These are phyloP conservation scores for Cicer chorassanicum DNA, from an alignment of 306 rosid species.

Conservation along the genomic window DNA sequence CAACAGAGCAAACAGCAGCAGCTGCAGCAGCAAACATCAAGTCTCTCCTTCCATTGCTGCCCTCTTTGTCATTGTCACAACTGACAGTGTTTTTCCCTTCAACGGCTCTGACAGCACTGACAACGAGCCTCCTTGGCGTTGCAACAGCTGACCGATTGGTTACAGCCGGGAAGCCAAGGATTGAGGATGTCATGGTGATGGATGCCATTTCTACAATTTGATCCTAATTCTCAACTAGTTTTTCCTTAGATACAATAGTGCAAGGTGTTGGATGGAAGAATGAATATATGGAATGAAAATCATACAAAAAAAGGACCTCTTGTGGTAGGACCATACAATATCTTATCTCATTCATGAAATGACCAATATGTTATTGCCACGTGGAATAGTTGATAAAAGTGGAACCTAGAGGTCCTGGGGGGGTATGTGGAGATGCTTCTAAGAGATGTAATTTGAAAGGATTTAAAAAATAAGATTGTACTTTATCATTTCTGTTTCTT, in stretches of 20 bases:
- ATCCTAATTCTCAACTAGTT: not conserved
- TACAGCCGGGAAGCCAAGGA: slow-evolving; percentile 32
- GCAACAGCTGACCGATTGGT: slow-evolving; percentile 18
- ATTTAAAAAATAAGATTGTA: not conserved
- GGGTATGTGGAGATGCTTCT: slow-evolving; percentile 18
- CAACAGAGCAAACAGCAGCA: slow-evolving; percentile 48
- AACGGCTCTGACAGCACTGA: slow-evolving; percentile 32
- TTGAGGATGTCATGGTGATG: slow-evolving; percentile 55
- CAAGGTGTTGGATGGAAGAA: slow-evolving; percentile 18
- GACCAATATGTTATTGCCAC: slow-evolving; percentile 46
- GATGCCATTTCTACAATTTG: slow-evolving; percentile 50
- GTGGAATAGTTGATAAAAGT: slow-evolving; percentile 36
- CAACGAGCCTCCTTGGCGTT: slow-evolving; percentile 6
- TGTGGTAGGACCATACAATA: slow-evolving; percentile 35
- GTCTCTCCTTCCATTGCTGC: slow-evolving; percentile 52
- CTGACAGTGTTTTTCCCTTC: slow-evolving; percentile 44
- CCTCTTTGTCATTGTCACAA: slow-evolving; percentile 36
- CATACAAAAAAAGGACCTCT: not conserved
- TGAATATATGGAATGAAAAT: slow-evolving; percentile 35
- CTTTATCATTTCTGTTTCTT: slow-evolving; percentile 12
- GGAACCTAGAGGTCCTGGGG: not conserved
- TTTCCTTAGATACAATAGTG: not conserved
- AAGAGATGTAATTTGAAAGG: slow-evolving; percentile 19
- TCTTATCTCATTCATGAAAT: slow-evolving; percentile 45
- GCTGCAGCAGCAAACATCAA: slow-evolving; percentile 51